phyloP scores from a whole-genome alignment of 2,329 filamentous ascomycete genomes.

The Leptographium flavum region DNA sequence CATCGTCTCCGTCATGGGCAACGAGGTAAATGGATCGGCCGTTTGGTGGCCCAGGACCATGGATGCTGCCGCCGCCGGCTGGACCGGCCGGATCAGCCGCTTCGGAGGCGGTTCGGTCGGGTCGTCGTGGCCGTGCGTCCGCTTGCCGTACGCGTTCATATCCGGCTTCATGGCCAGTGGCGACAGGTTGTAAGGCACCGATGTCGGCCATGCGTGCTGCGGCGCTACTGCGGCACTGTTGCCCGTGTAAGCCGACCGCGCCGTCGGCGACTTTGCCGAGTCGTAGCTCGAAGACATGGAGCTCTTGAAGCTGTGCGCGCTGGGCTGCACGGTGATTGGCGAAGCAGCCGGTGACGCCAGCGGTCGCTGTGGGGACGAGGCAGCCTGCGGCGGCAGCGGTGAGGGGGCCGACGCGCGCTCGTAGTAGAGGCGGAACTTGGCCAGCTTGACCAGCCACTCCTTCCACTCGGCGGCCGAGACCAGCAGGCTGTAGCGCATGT shows the following conservation, averaged over 20 bases:
- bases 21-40: neutral
- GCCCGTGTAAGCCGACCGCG: neutral
- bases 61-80: neutral
- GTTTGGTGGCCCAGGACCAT: neutral
- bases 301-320: neutral
- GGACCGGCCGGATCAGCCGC: constrained; percentile 20
- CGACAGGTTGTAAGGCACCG: constrained; percentile 27
- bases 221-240: neutral
- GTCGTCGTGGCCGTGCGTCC: constrained; percentile 33
- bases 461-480: constrained; percentile 79
- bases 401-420: constrained; percentile 38
- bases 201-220: constrained; percentile 2
- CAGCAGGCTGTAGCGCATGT: constrained; percentile 89
- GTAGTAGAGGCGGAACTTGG: constrained; percentile 73
- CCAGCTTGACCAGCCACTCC: constrained; percentile 70
- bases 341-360: constrained; percentile 34
- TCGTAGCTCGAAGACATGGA: neutral
- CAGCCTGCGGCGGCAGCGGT: constrained; percentile 16
- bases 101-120: constrained; percentile 40
- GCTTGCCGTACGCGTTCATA: constrained; percentile 30
- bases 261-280: neutral
- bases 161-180: constrained; percentile 34
- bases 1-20: constrained; percentile 15
- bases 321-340: constrained; percentile 25
- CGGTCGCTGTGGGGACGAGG: constrained; percentile 21